A percentile compares a stretch with the other conserved stretches of the same genome.
Conservation (phyloP, 1,139 yeast genomes). For the Lodderomyces oxycetoniae region DNA sequence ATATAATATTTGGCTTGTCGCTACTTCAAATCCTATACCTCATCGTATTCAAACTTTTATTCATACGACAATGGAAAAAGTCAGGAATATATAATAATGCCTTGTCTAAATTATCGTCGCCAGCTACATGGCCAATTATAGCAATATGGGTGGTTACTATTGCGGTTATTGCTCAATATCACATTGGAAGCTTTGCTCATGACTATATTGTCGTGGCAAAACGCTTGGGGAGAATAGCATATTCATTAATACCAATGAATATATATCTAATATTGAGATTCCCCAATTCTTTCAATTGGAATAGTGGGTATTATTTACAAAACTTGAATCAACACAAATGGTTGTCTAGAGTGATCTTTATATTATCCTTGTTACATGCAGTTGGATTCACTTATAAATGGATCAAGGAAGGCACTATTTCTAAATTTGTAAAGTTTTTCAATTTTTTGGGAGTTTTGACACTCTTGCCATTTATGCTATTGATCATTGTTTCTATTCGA, state of each 20-base stretch:
- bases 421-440: conserved; percentile 37
- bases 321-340: conserved; percentile 69
- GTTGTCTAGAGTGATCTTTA: conserved; percentile 63
- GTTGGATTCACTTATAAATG: conserved; percentile 50
- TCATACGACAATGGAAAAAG: conserved; percentile 20
- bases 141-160: conserved; percentile 30
- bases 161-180: conserved; percentile 18
- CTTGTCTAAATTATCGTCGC: conserved; percentile 15
- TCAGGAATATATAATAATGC: conserved; percentile 18
- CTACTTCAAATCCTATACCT: conserved; percentile 19
- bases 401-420: conserved; percentile 30
- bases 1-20: conserved; percentile 35
- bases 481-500: conserved; percentile 53
- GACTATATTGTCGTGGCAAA: conserved; percentile 25
- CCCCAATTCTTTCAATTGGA: conserved; percentile 29
- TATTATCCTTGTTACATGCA: conserved; percentile 53
- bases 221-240: conserved; percentile 57
- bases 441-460: conserved; percentile 65
- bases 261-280: conserved; percentile 62
- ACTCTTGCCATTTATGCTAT: conserved; percentile 35
- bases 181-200: conserved; percentile 21
- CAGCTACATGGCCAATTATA: conserved; percentile 27
- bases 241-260: conserved; percentile 61
- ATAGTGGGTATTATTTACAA: conserved; percentile 54
- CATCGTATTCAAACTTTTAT: conserved; percentile 8